Conservation (phyloP, 1,139 yeast genomes). For the Arxiozyma telluris region DNA sequence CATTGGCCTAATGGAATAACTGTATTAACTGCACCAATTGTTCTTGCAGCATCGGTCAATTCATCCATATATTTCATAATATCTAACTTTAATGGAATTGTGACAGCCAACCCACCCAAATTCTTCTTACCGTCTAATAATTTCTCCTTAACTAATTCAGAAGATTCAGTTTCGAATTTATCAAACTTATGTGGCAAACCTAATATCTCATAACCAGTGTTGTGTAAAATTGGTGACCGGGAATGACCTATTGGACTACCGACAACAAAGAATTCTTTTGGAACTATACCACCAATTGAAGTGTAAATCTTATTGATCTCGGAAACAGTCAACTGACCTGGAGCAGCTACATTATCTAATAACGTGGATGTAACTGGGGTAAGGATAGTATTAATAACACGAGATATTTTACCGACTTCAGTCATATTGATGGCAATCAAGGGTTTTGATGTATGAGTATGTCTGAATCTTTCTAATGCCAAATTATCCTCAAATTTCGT, state of each 20-base stretch:
- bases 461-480: constrained; percentile 59
- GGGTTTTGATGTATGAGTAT: constrained; percentile 45
- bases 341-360: constrained; percentile 61
- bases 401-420: constrained; percentile 62
- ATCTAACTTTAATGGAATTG: constrained; percentile 81
- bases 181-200: constrained; percentile 73
- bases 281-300: constrained; percentile 52
- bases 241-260: constrained; percentile 84
- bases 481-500: constrained; percentile 56
- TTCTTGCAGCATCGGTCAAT: constrained; percentile 61
- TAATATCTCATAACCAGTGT: constrained; percentile 59
- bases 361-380: constrained; percentile 76
- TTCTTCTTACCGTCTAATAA: constrained; percentile 39
- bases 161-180: constrained; percentile 62
- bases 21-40: constrained; percentile 92
- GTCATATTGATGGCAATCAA: constrained; percentile 82
- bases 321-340: constrained; percentile 60
- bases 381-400: constrained; percentile 62
- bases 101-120: constrained; percentile 86
- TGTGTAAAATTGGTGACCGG: constrained; percentile 79
- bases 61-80: constrained; percentile 58
- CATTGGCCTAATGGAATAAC: constrained; percentile 51
- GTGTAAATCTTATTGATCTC: constrained; percentile 53
- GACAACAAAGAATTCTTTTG: constrained; percentile 61
- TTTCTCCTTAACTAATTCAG: constrained; percentile 38